A percentile compares a stretch with the other conserved stretches of the same genome.
These are phyloP conservation scores for Hyphodiscus hymeniophilus DNA, from an alignment of 495 filamentous ascomycete genomes.

Conservation along the genomic window DNA sequence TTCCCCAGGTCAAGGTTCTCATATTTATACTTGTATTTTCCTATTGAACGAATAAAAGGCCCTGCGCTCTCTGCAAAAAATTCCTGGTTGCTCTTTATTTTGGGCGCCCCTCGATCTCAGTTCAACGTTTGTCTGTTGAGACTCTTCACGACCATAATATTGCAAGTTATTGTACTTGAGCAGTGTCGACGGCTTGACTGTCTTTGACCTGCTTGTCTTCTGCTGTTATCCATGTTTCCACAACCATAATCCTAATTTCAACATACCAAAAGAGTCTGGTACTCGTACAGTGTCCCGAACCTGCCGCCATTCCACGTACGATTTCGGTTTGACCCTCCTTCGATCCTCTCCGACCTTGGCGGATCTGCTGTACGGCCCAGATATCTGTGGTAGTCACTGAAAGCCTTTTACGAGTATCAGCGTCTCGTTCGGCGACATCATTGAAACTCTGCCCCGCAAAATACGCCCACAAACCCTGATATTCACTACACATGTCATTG, in stretches of 20 bases:
- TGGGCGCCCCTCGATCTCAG: neutral
- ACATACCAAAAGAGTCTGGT: slow-evolving; percentile 18
- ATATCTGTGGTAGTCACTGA: neutral
- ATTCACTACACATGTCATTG: neutral
- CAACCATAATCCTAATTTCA: slow-evolving; percentile 19
- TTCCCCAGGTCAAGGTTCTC: slow-evolving; percentile 2
- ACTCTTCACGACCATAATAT: neutral
- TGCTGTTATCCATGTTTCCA: slow-evolving; percentile 6
- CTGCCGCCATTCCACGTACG: neutral
- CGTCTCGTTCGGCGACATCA: neutral
- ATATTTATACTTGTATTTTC: slow-evolving; percentile 9
- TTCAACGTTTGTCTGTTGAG: neutral
- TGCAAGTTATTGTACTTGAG: slow-evolving; percentile 10
- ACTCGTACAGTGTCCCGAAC: slow-evolving; percentile 15
- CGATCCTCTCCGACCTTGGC: neutral
- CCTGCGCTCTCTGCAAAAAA: too few species aligned
- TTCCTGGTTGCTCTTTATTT: neutral
- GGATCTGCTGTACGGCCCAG: neutral
- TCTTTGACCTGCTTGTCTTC: slow-evolving; percentile 17
- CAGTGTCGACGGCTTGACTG: slow-evolving; percentile 21
- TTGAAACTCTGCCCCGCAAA: neutral
- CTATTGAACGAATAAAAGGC: slow-evolving; percentile 6
- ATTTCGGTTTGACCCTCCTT: neutral
- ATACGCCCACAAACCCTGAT: neutral
- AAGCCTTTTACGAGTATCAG: too few species aligned